A percentile compares a stretch with the other conserved stretches of the same genome.
These are phyloP conservation scores for Metschnikowia hibisci DNA, from an alignment of 805 yeast species.

Conservation along the genomic window DNA sequence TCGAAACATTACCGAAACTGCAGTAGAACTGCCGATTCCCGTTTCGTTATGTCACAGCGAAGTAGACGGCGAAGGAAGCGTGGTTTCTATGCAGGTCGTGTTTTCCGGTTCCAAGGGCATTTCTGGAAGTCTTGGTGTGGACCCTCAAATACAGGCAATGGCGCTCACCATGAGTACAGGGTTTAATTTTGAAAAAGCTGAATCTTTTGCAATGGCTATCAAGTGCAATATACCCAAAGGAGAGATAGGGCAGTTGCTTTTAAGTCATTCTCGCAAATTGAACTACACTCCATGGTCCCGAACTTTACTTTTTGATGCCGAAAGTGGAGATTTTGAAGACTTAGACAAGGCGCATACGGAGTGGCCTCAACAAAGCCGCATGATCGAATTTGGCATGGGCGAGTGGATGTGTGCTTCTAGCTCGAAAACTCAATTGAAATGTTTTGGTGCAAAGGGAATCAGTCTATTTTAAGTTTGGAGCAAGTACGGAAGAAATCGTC, in stretches of 20 bases:
- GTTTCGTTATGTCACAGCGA: conserved; percentile 17
- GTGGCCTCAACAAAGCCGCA: conserved; percentile 7
- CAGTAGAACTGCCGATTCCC: conserved; percentile 4
- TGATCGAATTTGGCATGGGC: conserved; percentile 13
- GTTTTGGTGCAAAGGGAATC: conserved; percentile 3
- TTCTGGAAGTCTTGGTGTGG: conserved; percentile 7
- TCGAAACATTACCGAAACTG: conserved; percentile 4
- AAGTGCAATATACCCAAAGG: conserved; percentile 13
- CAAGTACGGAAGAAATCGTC: neutral
- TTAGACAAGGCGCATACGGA: conserved; percentile 1
- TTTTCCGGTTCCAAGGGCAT: neutral
- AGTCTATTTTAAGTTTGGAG: neutral
- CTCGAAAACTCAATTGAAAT: conserved; percentile 9
- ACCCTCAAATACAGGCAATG: neutral
- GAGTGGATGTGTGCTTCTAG: conserved; percentile 18
- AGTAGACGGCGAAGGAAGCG: conserved; percentile 15
- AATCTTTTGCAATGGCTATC: conserved; percentile 4
- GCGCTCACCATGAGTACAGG: conserved; percentile 6
- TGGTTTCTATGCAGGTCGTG: conserved; percentile 11
- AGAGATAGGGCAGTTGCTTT: conserved; percentile 17
- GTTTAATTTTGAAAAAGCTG: conserved; percentile 6
- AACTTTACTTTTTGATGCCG: conserved; percentile 3
- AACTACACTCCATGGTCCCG: conserved; percentile 15
- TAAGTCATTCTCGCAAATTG: conserved; percentile 11
- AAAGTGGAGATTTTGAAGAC: neutral